Evolutionary conservation across 768 basidiomycete genomes (phyloP), one percentile per base, ranked within the genome.

Genomic region (Hygrophoropsis aurantiaca): DNA sequence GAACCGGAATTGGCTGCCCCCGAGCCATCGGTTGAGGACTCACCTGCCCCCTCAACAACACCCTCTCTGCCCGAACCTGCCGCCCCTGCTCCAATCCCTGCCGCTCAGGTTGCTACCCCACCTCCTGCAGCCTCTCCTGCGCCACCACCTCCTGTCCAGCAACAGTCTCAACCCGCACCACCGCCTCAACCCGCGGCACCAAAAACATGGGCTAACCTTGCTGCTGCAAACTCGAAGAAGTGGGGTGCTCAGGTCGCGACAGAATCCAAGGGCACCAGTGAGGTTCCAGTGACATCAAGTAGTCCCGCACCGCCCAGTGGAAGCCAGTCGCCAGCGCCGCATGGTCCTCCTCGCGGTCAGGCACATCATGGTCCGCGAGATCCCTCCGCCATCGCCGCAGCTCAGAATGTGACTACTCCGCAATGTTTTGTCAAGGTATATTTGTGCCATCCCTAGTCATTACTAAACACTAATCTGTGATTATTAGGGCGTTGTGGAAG

Each of bases 361-460:
- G 62, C 55, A 43, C 69, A 70, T 41, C 66, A 71, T 7, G 70
- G 65, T 20, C 61, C 70, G 21, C 70, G 73, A 39, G 72, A 75
- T 8, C 58, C 64, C 6, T 77, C 84, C 7, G 67, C 69, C 8
- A 57, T 72, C 46, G 61, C 75, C 35, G 83, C 86, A 47, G 88
- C 87, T 11, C 68, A 77, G 44, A 74, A 67, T 50, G 72, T 94
- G 44, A 76, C 78, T 19, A 90, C 82, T 10, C 64, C 89, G 2
- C 85, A 87, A 50, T 93, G 91, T 67, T 99, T 97, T 69, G 85
- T 97, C 74, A 97, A 97, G 82, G 88, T 88, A 60, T 42, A 67
- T 66, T 32, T n/a, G n/a, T 46, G 56, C 41, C 5, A 3, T 18
- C 4, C 5, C 9, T 24, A 2, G n/a, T 18, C 32, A 11, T 15